Evolutionary conservation across 139 green algal genomes (phyloP), one percentile per base, ranked within the genome.

Genomic region (Axilococcus clingmanii): DNA sequence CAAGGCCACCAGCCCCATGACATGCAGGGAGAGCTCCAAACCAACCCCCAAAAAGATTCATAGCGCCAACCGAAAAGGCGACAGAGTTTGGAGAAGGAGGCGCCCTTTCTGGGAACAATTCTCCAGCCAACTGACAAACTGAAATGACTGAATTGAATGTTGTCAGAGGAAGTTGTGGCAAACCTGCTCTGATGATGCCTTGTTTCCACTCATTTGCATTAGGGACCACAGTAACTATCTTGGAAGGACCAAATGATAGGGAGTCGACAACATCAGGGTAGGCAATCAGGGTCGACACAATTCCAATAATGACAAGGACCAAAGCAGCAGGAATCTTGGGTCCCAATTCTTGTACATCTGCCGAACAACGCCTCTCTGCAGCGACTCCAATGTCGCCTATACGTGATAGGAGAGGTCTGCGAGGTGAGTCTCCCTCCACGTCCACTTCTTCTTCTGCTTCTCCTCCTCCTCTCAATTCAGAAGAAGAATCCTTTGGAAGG

Each of bases 91-190:
- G 60, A 4, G 24, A 30, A 7, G 57, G 47, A 23, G 61, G 47
- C n/a, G n/a, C n/a, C 1, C 48, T 35, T 8, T 63, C 37, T 0
- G 72, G 72, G 33, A 82, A 94, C 36, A 90, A 66, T 22, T 82
- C 51, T 11, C 47, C 22, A 1, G 76, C 68, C 25, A 94, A 70
- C 35, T 85, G 67, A 27, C 68, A 80, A 8, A 89, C 79, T 0
- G 76, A 72, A 7, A 94, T 59, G 14, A 91, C 83, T 3, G 75
- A 87, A 66, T 91, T 94, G 37, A 94, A 69, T 1, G 42, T 40
- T 14, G 76, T 84, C 20, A 84, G 66, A 31, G 70, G 69, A 31
- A 84, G 52, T 59, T 78, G 69, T 14, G 72, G 63, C 16, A 79
- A 30, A 3, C 51, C 65, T 7, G 50, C 59, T 22, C 25, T 44